phyloP scores from a whole-genome alignment of 2,329 filamentous ascomycete species.

The Metarhizium humberi region DNA sequence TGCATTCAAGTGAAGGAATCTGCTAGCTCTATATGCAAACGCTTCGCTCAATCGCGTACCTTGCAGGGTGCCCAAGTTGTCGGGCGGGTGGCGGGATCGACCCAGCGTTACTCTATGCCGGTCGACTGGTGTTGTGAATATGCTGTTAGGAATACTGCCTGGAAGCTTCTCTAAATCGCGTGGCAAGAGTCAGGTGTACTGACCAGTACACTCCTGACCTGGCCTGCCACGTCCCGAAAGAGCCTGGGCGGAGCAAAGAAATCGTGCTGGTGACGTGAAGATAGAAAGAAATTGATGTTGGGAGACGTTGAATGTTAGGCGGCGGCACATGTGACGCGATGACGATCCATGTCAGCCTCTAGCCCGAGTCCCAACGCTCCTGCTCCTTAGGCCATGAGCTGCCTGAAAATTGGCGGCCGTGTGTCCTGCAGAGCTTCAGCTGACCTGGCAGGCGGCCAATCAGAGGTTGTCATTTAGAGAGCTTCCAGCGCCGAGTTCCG shows the following conservation, averaged over 20 bases:
- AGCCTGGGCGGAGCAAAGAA: background rate
- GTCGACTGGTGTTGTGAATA: background rate
- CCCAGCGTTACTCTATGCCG: background rate
- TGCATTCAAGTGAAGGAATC: background rate
- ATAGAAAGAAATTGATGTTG: background rate
- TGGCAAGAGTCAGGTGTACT: background rate
- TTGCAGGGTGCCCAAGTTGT: background rate
- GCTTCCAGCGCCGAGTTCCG: background rate
- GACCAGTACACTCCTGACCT: background rate
- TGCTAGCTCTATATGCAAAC: background rate
- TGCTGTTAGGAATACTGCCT: background rate
- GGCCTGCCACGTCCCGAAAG: background rate
- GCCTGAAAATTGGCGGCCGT: background rate
- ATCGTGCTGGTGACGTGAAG: background rate
- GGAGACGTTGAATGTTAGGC: background rate
- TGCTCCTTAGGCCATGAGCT: background rate
- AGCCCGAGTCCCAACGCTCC: background rate
- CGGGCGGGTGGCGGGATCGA: background rate
- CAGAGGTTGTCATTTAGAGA: background rate
- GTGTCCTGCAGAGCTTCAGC: background rate
- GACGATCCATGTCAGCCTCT: background rate
- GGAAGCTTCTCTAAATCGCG: background rate
- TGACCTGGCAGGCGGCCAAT: constrained; percentile 1
- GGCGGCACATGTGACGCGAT: constrained; percentile 2
- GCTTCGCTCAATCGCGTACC: background rate